phyloP scores from a whole-genome alignment of 768 basidiomycete species.

The Phylloporus sp. region DNA sequence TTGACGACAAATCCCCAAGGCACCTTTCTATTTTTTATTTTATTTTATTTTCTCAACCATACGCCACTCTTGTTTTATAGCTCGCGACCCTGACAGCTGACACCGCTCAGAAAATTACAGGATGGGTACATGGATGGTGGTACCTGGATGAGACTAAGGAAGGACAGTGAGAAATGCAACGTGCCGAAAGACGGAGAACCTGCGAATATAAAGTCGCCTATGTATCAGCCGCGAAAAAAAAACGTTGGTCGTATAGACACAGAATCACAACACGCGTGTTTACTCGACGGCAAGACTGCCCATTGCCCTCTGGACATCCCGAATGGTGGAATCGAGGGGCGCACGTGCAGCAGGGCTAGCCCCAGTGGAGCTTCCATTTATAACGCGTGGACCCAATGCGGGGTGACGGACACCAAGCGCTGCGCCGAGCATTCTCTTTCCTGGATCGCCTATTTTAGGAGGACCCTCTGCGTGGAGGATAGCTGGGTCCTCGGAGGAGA shows the following conservation, averaged over 20 bases:
- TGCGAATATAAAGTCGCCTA: conserved; percentile 16
- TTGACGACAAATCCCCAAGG: conserved; percentile 12
- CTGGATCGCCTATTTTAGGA: conserved; percentile 86
- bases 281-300: conserved; percentile 74
- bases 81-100: conserved; percentile 12
- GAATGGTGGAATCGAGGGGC: conserved; percentile 54
- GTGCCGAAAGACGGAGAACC: conserved; percentile 9
- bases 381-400: conserved; percentile 56
- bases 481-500: conserved; percentile 59
- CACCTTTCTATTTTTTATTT: conserved; percentile 9
- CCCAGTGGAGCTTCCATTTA: conserved; percentile 39
- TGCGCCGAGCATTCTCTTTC: conserved; percentile 84
- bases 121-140: conserved; percentile 17
- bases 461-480: conserved; percentile 52
- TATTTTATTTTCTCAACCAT: neutral
- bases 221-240: conserved; percentile 19
- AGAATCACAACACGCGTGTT: conserved; percentile 20
- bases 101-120: neutral
- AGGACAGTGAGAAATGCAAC: conserved; percentile 26
- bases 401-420: conserved; percentile 84
- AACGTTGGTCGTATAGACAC: conserved; percentile 21
- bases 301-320: conserved; percentile 73
- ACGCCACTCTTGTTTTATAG: neutral
- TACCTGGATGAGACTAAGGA: conserved; percentile 27
- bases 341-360: conserved; percentile 29